phyloP scores from a whole-genome alignment of 2,329 filamentous ascomycete species.

The Phyllosticta paracitricarpa region DNA sequence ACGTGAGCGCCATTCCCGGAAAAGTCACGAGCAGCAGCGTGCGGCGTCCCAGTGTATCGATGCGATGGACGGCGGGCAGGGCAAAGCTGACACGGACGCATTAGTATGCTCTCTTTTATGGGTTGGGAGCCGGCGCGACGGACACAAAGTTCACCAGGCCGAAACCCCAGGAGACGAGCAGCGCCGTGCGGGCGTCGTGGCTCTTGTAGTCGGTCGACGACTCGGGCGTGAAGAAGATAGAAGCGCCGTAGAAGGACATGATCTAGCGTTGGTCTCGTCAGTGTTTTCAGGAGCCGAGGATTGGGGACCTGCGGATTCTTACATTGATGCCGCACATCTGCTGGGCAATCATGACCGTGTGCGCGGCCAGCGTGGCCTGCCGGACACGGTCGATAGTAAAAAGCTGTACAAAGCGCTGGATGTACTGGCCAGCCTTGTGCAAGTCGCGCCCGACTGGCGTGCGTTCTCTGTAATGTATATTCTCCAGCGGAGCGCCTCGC shows the following conservation, averaged over 20 bases:
- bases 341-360: conserved; percentile 25
- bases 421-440: conserved; percentile 5
- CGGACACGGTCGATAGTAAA: conserved; percentile 19
- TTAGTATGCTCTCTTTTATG: neutral
- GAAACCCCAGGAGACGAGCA: conserved; percentile 34
- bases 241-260: neutral
- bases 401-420: conserved; percentile 10
- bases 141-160: conserved; percentile 34
- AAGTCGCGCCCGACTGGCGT: conserved; percentile 1
- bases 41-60: conserved; percentile 31
- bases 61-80: conserved; percentile 37
- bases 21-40: conserved; percentile 37
- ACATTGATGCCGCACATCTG: conserved; percentile 22
- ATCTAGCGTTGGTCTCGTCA: conserved; percentile 15
- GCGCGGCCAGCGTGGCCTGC: conserved; percentile 17
- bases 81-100: conserved; percentile 21
- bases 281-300: conserved; percentile 15
- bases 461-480: neutral
- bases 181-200: conserved; percentile 14
- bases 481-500: neutral
- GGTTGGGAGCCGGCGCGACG: neutral
- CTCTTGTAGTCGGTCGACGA: conserved; percentile 23
- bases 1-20: conserved; percentile 38
- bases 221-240: neutral
- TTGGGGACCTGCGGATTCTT: conserved; percentile 18